A percentile compares a stretch with the other conserved stretches of the same genome.
Evolutionary conservation across 257 asterid genomes (phyloP).

Genomic region (Petrea volubilis): DNA sequence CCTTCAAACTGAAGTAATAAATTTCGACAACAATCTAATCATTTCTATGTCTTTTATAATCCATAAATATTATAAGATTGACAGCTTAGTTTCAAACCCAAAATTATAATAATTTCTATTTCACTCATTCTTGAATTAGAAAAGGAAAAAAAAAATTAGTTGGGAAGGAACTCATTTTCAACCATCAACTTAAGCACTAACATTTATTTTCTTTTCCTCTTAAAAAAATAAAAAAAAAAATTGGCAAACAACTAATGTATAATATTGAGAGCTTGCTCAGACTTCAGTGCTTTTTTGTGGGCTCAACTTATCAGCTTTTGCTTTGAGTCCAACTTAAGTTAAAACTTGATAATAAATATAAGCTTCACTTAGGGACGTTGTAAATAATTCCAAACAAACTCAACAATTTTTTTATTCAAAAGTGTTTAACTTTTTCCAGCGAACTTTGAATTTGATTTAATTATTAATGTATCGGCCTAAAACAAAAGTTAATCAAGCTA

Average conservation of each 20-base stretch:
- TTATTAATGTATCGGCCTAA: too few relatives aligned
- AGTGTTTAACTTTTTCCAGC: too few relatives aligned
- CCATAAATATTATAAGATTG: neutral
- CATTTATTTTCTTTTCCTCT: neutral
- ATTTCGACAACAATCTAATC: neutral
- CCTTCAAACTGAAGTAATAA: constrained; percentile 22
- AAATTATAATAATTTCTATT: neutral
- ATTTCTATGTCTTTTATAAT: neutral
- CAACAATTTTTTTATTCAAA: too few relatives aligned
- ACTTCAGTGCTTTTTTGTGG: neutral
- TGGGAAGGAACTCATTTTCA: neutral
- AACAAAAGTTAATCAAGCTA: too few relatives aligned
- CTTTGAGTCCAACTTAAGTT: neutral
- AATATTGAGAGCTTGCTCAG: too few relatives aligned
- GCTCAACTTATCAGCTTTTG: neutral
- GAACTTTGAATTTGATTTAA: too few relatives aligned
- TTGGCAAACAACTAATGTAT: neutral
- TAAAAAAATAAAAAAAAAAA: neutral
- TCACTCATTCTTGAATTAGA: neutral
- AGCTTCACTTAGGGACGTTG: neutral
- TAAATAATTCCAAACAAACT: too few relatives aligned
- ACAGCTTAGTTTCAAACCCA: neutral
- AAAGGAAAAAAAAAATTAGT: neutral
- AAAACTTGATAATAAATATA: neutral
- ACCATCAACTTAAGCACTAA: neutral